Evolutionary conservation across 2,329 filamentous ascomycete species (phyloP), one percentile per base, ranked within the genome.

Genomic region (Aspergillus pseudonomiae): DNA sequence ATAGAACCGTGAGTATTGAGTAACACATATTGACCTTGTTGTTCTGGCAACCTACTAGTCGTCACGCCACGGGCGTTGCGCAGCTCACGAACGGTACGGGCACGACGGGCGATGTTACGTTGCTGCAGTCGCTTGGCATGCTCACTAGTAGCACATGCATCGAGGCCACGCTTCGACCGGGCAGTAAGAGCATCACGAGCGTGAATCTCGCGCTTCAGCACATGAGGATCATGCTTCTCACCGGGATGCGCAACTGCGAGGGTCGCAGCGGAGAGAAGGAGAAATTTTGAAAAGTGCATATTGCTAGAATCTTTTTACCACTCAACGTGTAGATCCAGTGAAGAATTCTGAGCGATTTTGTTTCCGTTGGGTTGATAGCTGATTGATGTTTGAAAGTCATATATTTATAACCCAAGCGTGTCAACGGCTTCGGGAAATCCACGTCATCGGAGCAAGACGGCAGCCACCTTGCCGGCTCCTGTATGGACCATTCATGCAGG

Each of bases 181-280:
- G 66, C 60, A 10, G 74, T 73, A 56, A 71, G 63, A 32, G 63
- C 66, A 59, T 76, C 67, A 12, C 73, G 73, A 57, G 69, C 68
- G 34, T 69, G 67, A 19, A 75, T 68, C 60, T 75, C 73, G 7
- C 70, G 69, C 67, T 73, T 73, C 32, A 75, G n/a, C 21, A 63
- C 66, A 41, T 70, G 66, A 7, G 69, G 67, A 39, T 75, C 71
- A 11, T 75, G 72, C 46, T 74, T 72, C 61, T 75, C 73, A n/a
- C 73, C 73, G 0, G 73, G 73, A 52, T 75, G 73, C 45, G 73
- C 73, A 30, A 74, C 65, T 26, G 67, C 69, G 11, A 75, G 66
- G 3, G 73, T 69, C 48, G 73, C 72, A 6, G 74, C 75, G 43
- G 68, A 72, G 19, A 77, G 63, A 52, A 72, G 65, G 24, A 78